phyloP scores from a whole-genome alignment of 306 rosid genomes.

The Carpinus fangiana region DNA sequence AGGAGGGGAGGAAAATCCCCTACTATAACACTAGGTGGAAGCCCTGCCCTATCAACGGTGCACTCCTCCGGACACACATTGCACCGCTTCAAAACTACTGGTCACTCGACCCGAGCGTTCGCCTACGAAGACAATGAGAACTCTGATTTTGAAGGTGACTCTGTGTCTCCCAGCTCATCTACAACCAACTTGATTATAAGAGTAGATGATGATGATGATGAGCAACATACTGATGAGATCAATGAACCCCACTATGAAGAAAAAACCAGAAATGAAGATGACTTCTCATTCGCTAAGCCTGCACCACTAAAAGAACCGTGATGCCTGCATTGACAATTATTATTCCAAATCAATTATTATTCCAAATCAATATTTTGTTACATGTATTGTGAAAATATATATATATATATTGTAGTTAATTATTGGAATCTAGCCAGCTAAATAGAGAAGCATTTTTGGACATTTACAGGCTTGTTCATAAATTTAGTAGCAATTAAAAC shows the following conservation, averaged over 20 bases:
- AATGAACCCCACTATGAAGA: conserved; percentile 23
- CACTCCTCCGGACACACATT: conserved; percentile 46
- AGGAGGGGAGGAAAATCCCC: conserved; percentile 44
- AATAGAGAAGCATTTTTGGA: background rate
- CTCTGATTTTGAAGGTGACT: conserved; percentile 43
- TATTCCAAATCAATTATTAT: background rate
- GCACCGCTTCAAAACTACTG: conserved; percentile 76
- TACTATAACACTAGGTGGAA: conserved; percentile 36
- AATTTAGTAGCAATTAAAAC: background rate
- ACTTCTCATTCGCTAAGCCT: conserved; percentile 53
- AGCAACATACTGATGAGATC: conserved; percentile 34
- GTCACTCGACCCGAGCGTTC: conserved; percentile 53
- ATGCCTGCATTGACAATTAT: background rate
- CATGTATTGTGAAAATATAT: background rate
- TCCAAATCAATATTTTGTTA: background rate
- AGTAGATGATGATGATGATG: conserved; percentile 38
- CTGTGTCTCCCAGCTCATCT: conserved; percentile 34
- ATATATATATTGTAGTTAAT: background rate
- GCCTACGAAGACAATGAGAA: conserved; percentile 36
- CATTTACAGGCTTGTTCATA: background rate
- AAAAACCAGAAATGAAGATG: conserved; percentile 37
- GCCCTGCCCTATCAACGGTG: conserved; percentile 42
- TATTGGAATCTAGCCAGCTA: background rate
- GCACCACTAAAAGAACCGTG: conserved; percentile 14
- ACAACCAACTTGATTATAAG: conserved; percentile 31